Evolutionary conservation across 352 stramenopile species (phyloP).

Genomic region (Pythium grandisporangium): DNA sequence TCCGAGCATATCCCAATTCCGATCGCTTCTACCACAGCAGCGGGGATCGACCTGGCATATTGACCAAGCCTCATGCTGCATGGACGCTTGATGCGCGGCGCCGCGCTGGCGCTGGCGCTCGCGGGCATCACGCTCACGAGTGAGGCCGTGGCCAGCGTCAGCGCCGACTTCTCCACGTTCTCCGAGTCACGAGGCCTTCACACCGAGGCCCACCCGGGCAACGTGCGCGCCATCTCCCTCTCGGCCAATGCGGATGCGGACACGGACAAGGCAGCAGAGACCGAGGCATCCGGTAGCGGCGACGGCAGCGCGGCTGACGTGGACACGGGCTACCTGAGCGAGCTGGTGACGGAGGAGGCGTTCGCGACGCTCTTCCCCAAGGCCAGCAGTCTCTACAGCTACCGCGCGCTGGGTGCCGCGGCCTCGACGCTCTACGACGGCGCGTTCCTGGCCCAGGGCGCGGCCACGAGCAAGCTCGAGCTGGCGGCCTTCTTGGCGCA

Average conservation of each 20-base stretch:
- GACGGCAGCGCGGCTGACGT: too few species aligned
- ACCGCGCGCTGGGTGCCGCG: neutral
- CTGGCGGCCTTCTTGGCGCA: conserved; percentile 8
- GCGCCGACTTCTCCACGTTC: too few species aligned
- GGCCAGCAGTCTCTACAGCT: conserved; percentile 4
- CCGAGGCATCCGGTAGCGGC: too few species aligned
- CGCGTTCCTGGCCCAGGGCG: conserved; percentile 1
- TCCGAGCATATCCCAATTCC: too few species aligned
- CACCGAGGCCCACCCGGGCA: neutral
- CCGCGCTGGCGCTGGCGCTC: neutral
- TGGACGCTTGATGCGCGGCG: too few species aligned
- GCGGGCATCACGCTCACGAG: neutral
- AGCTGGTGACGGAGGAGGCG: neutral
- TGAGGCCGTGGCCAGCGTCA: too few species aligned
- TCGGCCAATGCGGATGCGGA: neutral
- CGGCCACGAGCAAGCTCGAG: conserved; percentile 1
- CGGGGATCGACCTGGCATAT: too few species aligned
- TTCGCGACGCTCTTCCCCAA: conserved; percentile 4
- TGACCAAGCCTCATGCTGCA: too few species aligned
- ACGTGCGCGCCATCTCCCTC: neutral
- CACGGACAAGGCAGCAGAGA: neutral
- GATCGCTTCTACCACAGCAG: too few species aligned
- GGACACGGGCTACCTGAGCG: neutral
- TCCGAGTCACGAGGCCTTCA: too few species aligned
- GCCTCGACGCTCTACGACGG: conserved; percentile 2